Percentiles rank a stretch among this genome's conserved stretches.
phyloP scores from a whole-genome alignment of 371 early-diverging fungal genomes.

The Syncephalis plumigaleata region DNA sequence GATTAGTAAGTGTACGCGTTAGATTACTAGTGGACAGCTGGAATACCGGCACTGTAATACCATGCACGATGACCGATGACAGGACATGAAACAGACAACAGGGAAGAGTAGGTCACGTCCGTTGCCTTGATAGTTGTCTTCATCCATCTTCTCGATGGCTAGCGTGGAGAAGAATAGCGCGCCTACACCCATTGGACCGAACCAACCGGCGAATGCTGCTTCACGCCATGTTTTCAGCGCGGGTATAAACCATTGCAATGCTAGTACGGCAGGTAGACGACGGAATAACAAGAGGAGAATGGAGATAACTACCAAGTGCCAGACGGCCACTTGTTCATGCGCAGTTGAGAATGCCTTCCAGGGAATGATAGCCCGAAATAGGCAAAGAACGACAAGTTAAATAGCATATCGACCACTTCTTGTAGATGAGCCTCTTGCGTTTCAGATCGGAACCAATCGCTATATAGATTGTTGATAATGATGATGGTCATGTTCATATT shows the following conservation, averaged over 20 bases:
- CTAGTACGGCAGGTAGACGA: conserved; percentile 59
- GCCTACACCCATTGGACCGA: conserved; percentile 89
- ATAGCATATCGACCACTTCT: conserved; percentile 78
- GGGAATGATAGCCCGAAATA: conserved; percentile 83
- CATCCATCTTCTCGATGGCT: conserved; percentile 28
- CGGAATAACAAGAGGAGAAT: conserved; percentile 63
- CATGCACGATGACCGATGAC: conserved; percentile 60
- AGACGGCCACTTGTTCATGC: conserved; percentile 27
- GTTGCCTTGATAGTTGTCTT: conserved; percentile 10
- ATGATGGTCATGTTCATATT: background rate
- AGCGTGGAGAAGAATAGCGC: conserved; percentile 64
- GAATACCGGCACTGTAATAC: conserved; percentile 59
- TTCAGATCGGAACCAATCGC: conserved; percentile 75
- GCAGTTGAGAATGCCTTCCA: conserved; percentile 46
- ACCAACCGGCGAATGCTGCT: conserved; percentile 90
- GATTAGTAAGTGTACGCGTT: conserved; percentile 18
- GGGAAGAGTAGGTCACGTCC: conserved; percentile 26
- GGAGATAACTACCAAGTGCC: conserved; percentile 49
- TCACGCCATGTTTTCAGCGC: conserved; percentile 58
- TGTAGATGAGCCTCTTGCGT: conserved; percentile 74
- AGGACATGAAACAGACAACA: conserved; percentile 55
- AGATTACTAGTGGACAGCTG: conserved; percentile 25
- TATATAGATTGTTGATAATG: conserved; percentile 9
- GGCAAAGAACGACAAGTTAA: conserved; percentile 82
- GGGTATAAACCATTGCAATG: conserved; percentile 45